Conservation (phyloP, 2,329 filamentous ascomycete species). For the Diplodia sapinea region DNA sequence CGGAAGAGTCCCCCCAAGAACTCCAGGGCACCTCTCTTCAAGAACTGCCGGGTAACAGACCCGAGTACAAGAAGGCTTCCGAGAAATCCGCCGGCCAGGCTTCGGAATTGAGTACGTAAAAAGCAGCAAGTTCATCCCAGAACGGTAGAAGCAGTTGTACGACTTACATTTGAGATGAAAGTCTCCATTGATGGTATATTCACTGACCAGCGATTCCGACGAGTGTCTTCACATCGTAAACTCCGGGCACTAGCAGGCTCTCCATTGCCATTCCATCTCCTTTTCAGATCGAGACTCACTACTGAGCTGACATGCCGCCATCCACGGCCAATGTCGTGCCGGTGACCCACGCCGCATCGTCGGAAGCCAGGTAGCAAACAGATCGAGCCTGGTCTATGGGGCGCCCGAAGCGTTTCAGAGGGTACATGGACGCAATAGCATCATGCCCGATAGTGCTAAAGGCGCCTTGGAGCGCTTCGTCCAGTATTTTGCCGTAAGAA, state of each 20-base stretch:
- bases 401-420: neutral
- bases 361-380: constrained; percentile 52
- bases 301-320: constrained; percentile 41
- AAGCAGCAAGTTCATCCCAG: no score
- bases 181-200: no score
- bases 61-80: no score
- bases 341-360: constrained; percentile 52
- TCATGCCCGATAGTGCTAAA: neutral
- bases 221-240: no score
- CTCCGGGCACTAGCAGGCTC: no score
- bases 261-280: no score
- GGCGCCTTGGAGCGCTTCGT: constrained; percentile 3
- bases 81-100: no score
- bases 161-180: no score
- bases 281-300: neutral
- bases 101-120: no score
- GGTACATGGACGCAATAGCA: constrained; percentile 8
- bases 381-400: constrained; percentile 39
- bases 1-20: neutral
- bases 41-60: neutral
- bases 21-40: neutral
- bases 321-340: constrained; percentile 50
- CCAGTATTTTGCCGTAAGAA: neutral
- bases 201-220: no score
- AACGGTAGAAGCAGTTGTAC: no score